phyloP scores from a whole-genome alignment of 2,329 filamentous ascomycete species.

The Dissoconium aciculare region DNA sequence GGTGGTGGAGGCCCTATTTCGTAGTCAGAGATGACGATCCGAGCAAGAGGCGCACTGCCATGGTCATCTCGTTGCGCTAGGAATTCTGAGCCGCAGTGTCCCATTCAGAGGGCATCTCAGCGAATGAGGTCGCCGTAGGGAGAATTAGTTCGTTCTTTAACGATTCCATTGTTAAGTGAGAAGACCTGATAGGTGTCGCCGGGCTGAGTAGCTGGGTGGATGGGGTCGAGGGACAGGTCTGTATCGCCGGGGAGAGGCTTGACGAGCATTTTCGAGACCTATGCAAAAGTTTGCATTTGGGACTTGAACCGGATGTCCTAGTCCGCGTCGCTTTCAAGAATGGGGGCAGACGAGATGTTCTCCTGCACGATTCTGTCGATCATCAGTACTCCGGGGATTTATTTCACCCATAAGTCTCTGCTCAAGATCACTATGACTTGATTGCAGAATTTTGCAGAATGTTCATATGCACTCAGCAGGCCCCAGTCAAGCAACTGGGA shows the following conservation, averaged over 20 bases:
- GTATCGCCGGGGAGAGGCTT: constrained; percentile 9
- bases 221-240: constrained; percentile 7
- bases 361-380: constrained; percentile 21
- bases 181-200: constrained; percentile 4
- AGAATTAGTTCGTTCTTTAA: constrained; percentile 7
- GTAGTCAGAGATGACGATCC: constrained; percentile 14
- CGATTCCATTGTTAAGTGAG: constrained; percentile 4
- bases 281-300: constrained; percentile 24
- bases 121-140: constrained; percentile 15
- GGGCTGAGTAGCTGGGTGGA: constrained; percentile 1
- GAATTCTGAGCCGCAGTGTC: constrained; percentile 29
- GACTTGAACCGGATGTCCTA: constrained; percentile 30
- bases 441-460: constrained; percentile 7
- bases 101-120: constrained; percentile 29
- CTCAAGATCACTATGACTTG: no score
- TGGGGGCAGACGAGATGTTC: constrained; percentile 26
- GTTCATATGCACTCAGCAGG: constrained; percentile 13
- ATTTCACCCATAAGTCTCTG: background rate
- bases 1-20: constrained; percentile 12
- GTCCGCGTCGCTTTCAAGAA: constrained; percentile 32
- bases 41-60: constrained; percentile 10
- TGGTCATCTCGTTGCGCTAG: constrained; percentile 5
- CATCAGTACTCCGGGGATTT: background rate
- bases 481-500: constrained; percentile 3
- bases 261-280: constrained; percentile 25